Base-by-base conservation (phyloP, 2,329 filamentous ascomycete species). In the Diaporthe citriasiana region DNA sequence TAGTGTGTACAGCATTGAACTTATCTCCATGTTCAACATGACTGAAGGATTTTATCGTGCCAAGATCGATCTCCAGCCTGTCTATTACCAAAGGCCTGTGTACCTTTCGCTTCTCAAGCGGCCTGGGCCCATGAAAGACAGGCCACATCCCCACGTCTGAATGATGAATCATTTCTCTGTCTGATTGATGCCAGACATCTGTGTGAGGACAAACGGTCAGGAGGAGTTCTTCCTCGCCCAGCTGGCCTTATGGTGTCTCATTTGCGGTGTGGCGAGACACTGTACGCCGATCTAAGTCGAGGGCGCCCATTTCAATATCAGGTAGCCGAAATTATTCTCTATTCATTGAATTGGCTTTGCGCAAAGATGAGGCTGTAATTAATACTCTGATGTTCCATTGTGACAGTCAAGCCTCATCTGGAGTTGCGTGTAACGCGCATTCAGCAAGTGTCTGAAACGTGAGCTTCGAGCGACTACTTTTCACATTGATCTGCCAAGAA, bases 1-100 rank as follows among this genome's bases (percentile, higher is more conserved):
- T 82, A 84, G 88, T 89, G 88, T 89, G 88, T 89, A 89, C 88
- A 88, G 86, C 87, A 86, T 81, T 83, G 87, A 85, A 86, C 85
- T 83, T 82, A 81, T 76, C 79, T 81, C 82, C 79, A 83, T 88
- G 86, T 87, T 86, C 85, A 80, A 38, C 82, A 85, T 87, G 87
- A 63, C 85, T 89, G 87, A 89, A 89, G 88, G 87, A 89, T 84
- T 77, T 82, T 84, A 83, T 84, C 87, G 87, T 89, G 88, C 88
- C 88, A 85, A 89, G 84, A 89, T 82, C 77, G 79, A 86, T 78
- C 45, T 66, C 79, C 59, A 78, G 82, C 85, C 85, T 83, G 83
- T 84, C 83, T 85, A 89, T 89, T 89, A 89, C 88, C 87, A 89
- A 89, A 88, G 87, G 88, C 87, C 80, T 82, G 84, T 80, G 78